These are phyloP conservation scores for Cyanidium caldarium DNA, from an alignment of 23 red algal species.

Conservation along the genomic window DNA sequence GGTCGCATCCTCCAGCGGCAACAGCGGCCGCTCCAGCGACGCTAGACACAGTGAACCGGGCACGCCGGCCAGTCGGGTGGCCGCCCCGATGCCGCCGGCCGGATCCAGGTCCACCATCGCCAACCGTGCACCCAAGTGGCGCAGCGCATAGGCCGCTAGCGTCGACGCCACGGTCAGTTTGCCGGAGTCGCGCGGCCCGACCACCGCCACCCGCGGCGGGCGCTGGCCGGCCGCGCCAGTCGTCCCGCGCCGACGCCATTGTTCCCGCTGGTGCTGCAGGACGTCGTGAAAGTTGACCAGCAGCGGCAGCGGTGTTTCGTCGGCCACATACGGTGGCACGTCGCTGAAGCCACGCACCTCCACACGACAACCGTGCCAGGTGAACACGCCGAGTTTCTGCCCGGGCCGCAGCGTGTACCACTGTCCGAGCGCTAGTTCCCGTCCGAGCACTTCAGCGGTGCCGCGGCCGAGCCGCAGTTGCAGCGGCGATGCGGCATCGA, in stretches of 20 bases:
- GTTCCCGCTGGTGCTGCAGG: constrained; percentile 34
- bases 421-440: constrained; percentile 40
- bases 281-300: constrained; percentile 51
- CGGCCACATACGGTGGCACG: constrained; percentile 64
- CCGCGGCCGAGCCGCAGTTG: constrained; percentile 35
- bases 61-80: not conserved
- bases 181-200: constrained; percentile 61
- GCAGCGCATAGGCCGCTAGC: constrained; percentile 27
- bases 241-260: not conserved
- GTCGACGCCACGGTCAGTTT: constrained; percentile 55
- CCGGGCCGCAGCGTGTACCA: constrained; percentile 16
- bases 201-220: constrained; percentile 36
- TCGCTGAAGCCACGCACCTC: constrained; percentile 18
- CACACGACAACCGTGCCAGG: constrained; percentile 68
- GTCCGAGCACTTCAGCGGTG: constrained; percentile 69
- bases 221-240: not conserved
- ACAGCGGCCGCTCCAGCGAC: constrained; percentile 6
- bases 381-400: constrained; percentile 58
- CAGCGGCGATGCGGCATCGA: constrained; percentile 10
- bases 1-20: constrained; percentile 13
- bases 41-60: not conserved
- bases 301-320: constrained; percentile 69
- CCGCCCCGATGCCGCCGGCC: not conserved
- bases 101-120: not conserved
- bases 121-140: not conserved